phyloP scores from a whole-genome alignment of 768 basidiomycete species.

The Pholiota microspora region DNA sequence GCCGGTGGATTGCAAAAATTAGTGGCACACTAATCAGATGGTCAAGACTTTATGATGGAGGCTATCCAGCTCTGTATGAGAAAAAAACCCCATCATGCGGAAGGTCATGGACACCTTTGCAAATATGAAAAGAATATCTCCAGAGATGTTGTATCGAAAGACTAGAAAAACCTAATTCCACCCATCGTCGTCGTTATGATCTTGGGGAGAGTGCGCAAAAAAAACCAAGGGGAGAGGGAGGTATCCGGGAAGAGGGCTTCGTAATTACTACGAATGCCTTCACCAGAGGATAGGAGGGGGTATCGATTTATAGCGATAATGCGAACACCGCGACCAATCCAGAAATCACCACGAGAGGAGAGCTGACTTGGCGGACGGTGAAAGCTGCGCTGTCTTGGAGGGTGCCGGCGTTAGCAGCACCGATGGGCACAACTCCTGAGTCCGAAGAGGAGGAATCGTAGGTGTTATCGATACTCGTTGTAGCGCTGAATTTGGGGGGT shows the following conservation, averaged over 20 bases:
- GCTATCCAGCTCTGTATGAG: conserved; percentile 25
- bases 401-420: conserved; percentile 46
- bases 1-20: conserved; percentile 13
- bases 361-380: conserved; percentile 35
- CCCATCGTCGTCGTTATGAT: conserved; percentile 16
- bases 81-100: conserved; percentile 22
- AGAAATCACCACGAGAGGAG: conserved; percentile 39
- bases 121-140: conserved; percentile 19
- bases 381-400: conserved; percentile 28
- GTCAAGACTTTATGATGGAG: conserved; percentile 13
- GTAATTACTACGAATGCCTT: not conserved
- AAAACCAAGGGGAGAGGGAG: conserved; percentile 5
- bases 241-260: conserved; percentile 12
- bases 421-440: conserved; percentile 30
- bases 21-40: conserved; percentile 15
- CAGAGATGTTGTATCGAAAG: conserved; percentile 20
- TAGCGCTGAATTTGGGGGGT: too few species aligned
- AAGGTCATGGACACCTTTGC: conserved; percentile 18
- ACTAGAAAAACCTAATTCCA: conserved; percentile 14
- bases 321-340: conserved; percentile 38
- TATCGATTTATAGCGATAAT: conserved; percentile 36
- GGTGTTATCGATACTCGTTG: not conserved
- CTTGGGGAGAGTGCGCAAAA: conserved; percentile 7
- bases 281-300: conserved; percentile 10
- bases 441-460: conserved; percentile 6